phyloP scores from a whole-genome alignment of 306 rosid species.

The Sechiopsis laciniata region DNA sequence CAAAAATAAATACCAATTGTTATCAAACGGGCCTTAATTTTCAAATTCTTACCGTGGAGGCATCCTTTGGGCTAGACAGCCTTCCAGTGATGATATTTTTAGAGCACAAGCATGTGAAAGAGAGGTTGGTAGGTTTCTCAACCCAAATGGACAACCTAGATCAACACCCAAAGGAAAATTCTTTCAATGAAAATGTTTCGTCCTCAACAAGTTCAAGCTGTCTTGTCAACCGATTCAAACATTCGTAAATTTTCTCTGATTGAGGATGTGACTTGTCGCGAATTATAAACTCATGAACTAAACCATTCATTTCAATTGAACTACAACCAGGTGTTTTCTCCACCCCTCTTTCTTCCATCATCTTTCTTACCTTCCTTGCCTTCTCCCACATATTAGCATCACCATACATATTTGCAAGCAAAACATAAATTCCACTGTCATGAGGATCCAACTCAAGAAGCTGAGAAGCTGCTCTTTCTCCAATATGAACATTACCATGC shows the following conservation, averaged over 20 bases:
- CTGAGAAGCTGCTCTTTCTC: conserved; percentile 62
- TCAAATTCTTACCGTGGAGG: neutral
- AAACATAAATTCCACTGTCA: conserved; percentile 63
- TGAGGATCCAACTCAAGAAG: conserved; percentile 71
- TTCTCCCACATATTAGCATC: conserved; percentile 63
- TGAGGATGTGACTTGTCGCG: conserved; percentile 78
- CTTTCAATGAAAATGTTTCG: neutral
- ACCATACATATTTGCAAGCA: conserved; percentile 60
- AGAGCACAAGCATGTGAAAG: neutral
- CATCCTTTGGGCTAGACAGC: neutral
- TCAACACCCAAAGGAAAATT: conserved; percentile 3
- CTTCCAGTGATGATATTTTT: neutral
- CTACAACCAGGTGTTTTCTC: conserved; percentile 94
- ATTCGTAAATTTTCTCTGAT: conserved; percentile 51
- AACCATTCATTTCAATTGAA: conserved; percentile 71
- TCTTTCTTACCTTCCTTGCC: conserved; percentile 38
- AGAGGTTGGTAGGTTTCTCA: neutral
- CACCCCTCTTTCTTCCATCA: conserved; percentile 63
- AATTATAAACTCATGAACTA: conserved; percentile 74
- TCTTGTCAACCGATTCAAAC: conserved; percentile 47
- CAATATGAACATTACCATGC: conserved; percentile 51
- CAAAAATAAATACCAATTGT: too few relatives aligned
- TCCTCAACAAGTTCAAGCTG: conserved; percentile 26
- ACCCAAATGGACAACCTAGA: neutral
- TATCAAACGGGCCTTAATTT: neutral